These are phyloP conservation scores for Phytopythium montanum DNA, from an alignment of 352 stramenopile genomes.

Conservation along the genomic window DNA sequence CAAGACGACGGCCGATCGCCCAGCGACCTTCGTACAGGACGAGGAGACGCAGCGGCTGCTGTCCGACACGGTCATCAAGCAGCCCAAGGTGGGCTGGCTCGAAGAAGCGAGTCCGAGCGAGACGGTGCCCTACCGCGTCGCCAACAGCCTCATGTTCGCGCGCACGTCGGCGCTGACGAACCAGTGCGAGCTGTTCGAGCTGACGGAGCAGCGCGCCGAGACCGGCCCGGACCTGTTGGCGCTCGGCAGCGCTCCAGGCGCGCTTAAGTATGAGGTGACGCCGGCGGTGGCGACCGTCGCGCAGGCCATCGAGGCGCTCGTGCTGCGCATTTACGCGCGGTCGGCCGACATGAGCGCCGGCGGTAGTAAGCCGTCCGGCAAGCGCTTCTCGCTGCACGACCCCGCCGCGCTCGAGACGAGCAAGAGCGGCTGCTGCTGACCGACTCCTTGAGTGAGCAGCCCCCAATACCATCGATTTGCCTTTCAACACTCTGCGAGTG, in stretches of 20 bases:
- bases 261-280: slow-evolving; percentile 48
- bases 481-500: background rate
- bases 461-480: background rate
- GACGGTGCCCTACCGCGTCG: slow-evolving; percentile 47
- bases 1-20: slow-evolving; percentile 25
- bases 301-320: slow-evolving; percentile 56
- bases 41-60: slow-evolving; percentile 46
- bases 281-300: slow-evolving; percentile 36
- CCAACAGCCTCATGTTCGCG: slow-evolving; percentile 67
- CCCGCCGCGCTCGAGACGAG: background rate
- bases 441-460: slow-evolving; percentile 8
- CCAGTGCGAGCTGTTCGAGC: slow-evolving; percentile 55
- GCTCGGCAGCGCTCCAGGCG: slow-evolving; percentile 19
- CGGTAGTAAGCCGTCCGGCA: slow-evolving; percentile 42
- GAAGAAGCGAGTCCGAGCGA: slow-evolving; percentile 37
- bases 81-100: slow-evolving; percentile 47
- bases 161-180: slow-evolving; percentile 56
- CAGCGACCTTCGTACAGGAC: slow-evolving; percentile 40
- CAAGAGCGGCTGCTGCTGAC: slow-evolving; percentile 26
- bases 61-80: slow-evolving; percentile 40
- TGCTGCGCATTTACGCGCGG: slow-evolving; percentile 65
- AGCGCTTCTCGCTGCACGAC: slow-evolving; percentile 32
- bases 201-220: slow-evolving; percentile 36
- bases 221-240: slow-evolving; percentile 24
- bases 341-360: slow-evolving; percentile 53